Base-by-base conservation (phyloP, 345 rosid species). In the Erucastrum elatum region DNA sequence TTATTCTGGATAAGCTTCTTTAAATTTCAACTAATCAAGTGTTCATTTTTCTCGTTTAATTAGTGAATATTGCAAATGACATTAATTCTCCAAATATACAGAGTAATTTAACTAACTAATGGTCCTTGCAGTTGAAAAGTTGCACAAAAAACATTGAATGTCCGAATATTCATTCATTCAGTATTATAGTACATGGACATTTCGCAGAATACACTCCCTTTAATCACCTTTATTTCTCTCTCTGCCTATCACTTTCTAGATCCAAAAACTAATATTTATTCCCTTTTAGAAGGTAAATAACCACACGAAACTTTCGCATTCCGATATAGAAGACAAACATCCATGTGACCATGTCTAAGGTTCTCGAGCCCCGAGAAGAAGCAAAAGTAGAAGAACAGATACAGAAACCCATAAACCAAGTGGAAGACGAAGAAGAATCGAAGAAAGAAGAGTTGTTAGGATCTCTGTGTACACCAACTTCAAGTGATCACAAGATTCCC, bases 311-410 rank as follows among this genome's bases (percentile, higher is more conserved):
- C 70, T 74, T 73, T 73, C 59, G 21, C 75, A 75, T 25, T 75
- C 70, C 64, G 26, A 49, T 64, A 74, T 51, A 46, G 77, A 51
- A 46, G 26, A 75, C 71, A 66, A n/a, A 25, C 78, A 68, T 78
- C 68, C 81, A 78, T 71, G 81, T 71, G 81, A 74, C 82, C 75
- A 80, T 80, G 82, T 80, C 82, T 55, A 80, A 74, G 71, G 53
- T 74, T 74, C 79, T 69, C 75, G 53, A 80, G 37, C 60, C 75
- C 79, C 71, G 3, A 53, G 82, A 74, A 68, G 71, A 53, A 74
- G 71, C 44, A 65, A 66, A 41, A 5, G 34, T 7, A 61, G 66
- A 17, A 69, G 75, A 78, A 68, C 68, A 72, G n/a, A 65, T n/a
- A 30, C 68, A 72, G n/a, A 65, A 21, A 30, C 68, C 69, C 8